These are phyloP conservation scores for Zhuliangozyma parablackwelliae DNA, from an alignment of 1,139 yeast genomes.

Conservation along the genomic window DNA sequence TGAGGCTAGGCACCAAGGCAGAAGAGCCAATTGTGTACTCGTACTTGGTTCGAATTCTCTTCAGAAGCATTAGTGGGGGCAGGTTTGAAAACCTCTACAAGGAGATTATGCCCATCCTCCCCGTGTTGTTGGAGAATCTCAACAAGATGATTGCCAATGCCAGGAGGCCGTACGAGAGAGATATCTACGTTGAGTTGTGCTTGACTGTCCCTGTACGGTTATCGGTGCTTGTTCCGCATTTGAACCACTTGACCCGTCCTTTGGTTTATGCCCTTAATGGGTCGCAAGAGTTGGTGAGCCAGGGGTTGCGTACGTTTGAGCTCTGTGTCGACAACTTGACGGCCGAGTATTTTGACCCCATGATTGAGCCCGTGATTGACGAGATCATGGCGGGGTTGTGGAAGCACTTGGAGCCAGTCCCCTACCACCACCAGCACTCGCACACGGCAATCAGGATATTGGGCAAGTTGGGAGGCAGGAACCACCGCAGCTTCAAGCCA, in stretches of 20 bases:
- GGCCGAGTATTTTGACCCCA: constrained; percentile 95
- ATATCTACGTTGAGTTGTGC: constrained; percentile 89
- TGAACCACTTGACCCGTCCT: constrained; percentile 84
- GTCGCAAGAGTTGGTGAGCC: constrained; percentile 85
- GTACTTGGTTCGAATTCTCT: constrained; percentile 79
- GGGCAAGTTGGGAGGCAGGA: constrained; percentile 95
- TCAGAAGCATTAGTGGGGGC: constrained; percentile 95
- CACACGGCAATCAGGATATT: constrained; percentile 90
- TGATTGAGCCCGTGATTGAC: constrained; percentile 90
- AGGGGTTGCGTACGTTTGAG: constrained; percentile 90
- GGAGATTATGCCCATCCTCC: constrained; percentile 87
- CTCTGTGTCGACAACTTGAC: constrained; percentile 95
- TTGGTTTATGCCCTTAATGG: constrained; percentile 88
- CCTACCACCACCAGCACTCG: constrained; percentile 88
- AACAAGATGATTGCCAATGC: constrained; percentile 82
- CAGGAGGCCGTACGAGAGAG: constrained; percentile 84
- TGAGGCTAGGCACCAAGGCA: constrained; percentile 79
- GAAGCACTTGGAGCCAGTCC: constrained; percentile 87
- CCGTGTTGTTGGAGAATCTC: constrained; percentile 77
- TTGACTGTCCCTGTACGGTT: constrained; percentile 92
- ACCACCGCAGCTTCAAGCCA: constrained; percentile 76
- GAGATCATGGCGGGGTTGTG: constrained; percentile 92
- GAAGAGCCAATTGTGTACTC: constrained; percentile 90
- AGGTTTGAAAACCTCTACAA: constrained; percentile 88
- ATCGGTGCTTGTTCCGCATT: constrained; percentile 88